A percentile compares a stretch with the other conserved stretches of the same genome.
Evolutionary conservation across 1,284 basidiomycete species (phyloP).

Genomic region (Leccinum glutinopallens): DNA sequence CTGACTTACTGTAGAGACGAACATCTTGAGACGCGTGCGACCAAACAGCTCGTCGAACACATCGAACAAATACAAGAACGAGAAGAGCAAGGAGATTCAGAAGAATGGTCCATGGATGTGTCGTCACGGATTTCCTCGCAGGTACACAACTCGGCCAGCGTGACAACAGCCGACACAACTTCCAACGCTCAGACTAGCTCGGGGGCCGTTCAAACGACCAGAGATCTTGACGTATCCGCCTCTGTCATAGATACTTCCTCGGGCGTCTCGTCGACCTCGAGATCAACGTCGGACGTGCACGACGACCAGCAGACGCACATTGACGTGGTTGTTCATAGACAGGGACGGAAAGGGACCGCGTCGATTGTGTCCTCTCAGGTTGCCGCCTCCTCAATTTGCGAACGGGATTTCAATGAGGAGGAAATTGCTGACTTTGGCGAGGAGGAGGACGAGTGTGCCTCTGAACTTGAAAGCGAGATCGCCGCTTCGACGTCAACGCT

Average conservation of each 20-base stretch:
- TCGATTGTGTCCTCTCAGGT: neutral
- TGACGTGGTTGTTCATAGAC: neutral
- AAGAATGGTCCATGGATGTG: neutral
- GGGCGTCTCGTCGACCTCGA: neutral
- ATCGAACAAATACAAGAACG: neutral
- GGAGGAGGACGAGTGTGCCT: neutral
- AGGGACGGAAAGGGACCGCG: neutral
- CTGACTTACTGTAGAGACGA: constrained; percentile 8
- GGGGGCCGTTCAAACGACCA: neutral
- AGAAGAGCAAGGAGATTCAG: neutral
- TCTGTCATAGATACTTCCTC: neutral
- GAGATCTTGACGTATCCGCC: neutral
- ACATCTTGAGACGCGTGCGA: neutral
- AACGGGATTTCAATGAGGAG: too few species aligned
- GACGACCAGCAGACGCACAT: neutral
- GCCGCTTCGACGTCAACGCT: neutral
- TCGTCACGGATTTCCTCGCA: neutral
- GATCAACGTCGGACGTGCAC: neutral
- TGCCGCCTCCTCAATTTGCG: neutral
- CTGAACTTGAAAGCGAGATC: neutral
- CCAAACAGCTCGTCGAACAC: neutral
- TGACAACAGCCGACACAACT: neutral
- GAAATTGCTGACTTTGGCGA: too few species aligned
- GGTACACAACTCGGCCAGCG: neutral
- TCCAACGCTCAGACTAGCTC: neutral